phyloP scores from a whole-genome alignment of 1,284 basidiomycete species.

The Ganoderma sp. region DNA sequence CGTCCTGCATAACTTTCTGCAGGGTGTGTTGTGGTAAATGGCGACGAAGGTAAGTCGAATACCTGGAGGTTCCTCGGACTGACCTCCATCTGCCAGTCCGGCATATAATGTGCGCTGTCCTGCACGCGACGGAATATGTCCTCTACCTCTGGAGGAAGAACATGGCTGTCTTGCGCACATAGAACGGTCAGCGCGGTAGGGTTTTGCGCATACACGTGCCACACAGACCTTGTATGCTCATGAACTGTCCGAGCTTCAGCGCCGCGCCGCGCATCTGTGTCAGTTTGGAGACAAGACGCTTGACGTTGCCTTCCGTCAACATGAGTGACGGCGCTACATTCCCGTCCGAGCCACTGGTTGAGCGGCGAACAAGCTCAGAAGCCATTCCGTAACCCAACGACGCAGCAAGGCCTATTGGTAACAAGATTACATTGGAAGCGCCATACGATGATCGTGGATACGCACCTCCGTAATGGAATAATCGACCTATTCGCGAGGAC shows the following conservation, averaged over 20 bases:
- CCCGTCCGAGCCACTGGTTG: constrained; percentile 35
- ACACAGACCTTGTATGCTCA: constrained; percentile 90
- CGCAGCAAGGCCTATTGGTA: constrained; percentile 67
- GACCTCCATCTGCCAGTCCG: constrained; percentile 96
- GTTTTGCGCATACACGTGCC: background rate
- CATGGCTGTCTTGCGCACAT: constrained; percentile 71
- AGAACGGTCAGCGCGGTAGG: constrained; percentile 3
- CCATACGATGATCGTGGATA: constrained; percentile 8
- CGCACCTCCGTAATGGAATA: constrained; percentile 93
- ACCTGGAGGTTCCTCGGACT: background rate
- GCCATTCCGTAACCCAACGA: constrained; percentile 76
- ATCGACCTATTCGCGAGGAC: constrained; percentile 82
- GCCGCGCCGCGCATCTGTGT: constrained; percentile 97
- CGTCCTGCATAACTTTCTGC: constrained; percentile 77
- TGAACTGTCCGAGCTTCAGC: constrained; percentile 95
- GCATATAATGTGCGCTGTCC: constrained; percentile 98
- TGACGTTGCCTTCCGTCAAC: constrained; percentile 90
- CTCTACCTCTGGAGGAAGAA: constrained; percentile 89
- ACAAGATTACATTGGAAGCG: background rate
- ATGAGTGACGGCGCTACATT: constrained; percentile 61
- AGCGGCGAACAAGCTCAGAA: constrained; percentile 47
- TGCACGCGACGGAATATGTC: constrained; percentile 91
- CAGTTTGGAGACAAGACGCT: constrained; percentile 89
- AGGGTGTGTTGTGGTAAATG: background rate
- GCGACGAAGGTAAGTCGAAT: background rate